Evolutionary conservation across 2,329 filamentous ascomycete genomes (phyloP).

Genomic region (Colletotrichum noveboracense): DNA sequence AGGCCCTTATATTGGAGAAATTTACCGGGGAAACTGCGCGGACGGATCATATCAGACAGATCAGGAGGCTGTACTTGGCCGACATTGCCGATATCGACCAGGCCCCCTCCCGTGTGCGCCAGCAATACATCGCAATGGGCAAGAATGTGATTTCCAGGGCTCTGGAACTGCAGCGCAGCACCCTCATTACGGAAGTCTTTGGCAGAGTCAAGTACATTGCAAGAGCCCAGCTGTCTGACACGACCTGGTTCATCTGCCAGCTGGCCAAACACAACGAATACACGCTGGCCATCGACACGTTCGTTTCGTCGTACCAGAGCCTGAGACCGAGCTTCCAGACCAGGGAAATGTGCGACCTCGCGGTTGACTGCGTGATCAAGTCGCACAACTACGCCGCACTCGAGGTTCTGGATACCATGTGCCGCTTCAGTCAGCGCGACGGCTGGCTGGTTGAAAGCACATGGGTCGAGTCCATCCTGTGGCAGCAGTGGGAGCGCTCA

Average conservation of each 20-base stretch:
- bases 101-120: neutral
- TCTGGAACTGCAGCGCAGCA: neutral
- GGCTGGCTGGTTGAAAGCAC: neutral
- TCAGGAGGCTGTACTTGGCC: neutral
- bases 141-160: neutral
- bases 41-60: neutral
- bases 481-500: neutral
- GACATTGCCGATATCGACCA: slow-evolving; percentile 4
- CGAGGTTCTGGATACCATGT: slow-evolving; percentile 3
- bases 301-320: neutral
- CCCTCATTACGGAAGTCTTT: neutral
- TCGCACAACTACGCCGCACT: slow-evolving; percentile 2
- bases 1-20: neutral
- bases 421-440: neutral
- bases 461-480: neutral
- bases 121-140: neutral
- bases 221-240: neutral
- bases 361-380: neutral
- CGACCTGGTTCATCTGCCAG: slow-evolving; percentile 1
- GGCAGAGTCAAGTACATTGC: neutral
- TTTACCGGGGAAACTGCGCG: neutral
- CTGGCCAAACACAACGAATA: neutral
- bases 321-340: neutral
- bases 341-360: neutral
- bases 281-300: slow-evolving; percentile 13